These are phyloP conservation scores for Oryza coarctata DNA, from an alignment of 176 grass and related monocot species.

Conservation along the genomic window DNA sequence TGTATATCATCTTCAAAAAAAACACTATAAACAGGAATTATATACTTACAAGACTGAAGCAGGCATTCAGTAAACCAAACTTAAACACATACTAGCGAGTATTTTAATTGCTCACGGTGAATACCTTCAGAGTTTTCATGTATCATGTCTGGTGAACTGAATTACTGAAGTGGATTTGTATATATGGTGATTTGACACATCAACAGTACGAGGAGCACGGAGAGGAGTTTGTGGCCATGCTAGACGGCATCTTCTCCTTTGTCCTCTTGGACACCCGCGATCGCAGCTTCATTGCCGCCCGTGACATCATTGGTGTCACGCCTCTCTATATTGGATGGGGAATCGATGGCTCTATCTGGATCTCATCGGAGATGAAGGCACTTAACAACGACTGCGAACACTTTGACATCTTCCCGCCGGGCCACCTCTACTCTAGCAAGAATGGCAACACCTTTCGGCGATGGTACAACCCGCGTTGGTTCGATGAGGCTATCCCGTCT, in stretches of 20 bases:
- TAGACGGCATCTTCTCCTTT: conserved; percentile 81
- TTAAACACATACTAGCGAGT: no score
- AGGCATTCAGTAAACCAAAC: no score
- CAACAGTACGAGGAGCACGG: conserved; percentile 78
- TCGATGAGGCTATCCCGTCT: conserved; percentile 45
- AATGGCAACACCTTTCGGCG: conserved; percentile 40
- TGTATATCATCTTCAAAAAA: no score
- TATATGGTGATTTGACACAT: no score
- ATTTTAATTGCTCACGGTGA: no score
- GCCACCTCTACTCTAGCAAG: conserved; percentile 73
- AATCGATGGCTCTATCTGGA: conserved; percentile 82
- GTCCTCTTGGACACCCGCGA: conserved; percentile 56
- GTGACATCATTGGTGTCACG: conserved; percentile 83
- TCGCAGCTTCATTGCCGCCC: conserved; percentile 62
- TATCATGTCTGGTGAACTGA: not conserved
- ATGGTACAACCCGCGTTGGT: conserved; percentile 90
- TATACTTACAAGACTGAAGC: no score
- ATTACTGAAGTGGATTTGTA: no score
- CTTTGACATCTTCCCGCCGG: conserved; percentile 84
- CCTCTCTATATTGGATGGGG: no score
- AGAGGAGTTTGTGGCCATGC: conserved; percentile 75
- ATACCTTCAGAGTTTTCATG: no score
- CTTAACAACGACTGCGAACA: conserved; percentile 81
- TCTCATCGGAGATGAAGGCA: conserved; percentile 88
- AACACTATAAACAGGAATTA: no score